These are phyloP conservation scores for Arthrobotrys pseudoclavata DNA, from an alignment of 2,329 filamentous ascomycete species.

Conservation along the genomic window DNA sequence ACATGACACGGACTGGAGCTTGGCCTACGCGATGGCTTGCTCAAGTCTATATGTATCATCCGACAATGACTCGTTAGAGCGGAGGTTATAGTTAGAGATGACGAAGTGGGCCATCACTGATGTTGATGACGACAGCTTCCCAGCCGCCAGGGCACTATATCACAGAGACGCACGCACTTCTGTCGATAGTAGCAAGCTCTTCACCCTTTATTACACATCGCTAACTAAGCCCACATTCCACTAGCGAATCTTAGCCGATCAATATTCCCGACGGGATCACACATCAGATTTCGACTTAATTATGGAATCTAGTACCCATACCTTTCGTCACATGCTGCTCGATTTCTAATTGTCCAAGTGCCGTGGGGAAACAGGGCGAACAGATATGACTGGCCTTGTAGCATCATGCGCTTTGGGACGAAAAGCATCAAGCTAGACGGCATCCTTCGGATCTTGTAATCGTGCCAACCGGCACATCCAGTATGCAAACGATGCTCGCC, in stretches of 20 bases:
- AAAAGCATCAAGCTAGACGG: conserved; percentile 50
- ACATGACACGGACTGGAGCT: conserved; percentile 31
- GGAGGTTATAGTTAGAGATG: not conserved
- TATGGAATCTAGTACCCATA: not conserved
- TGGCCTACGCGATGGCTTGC: conserved; percentile 18
- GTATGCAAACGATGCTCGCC: conserved; percentile 51
- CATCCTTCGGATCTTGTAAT: conserved; percentile 60
- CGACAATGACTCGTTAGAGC: conserved; percentile 50
- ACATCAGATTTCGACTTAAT: conserved; percentile 29
- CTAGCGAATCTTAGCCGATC: conserved; percentile 25
- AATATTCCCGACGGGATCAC: conserved; percentile 40
- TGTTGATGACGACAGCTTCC: conserved; percentile 50
- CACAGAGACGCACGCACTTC: conserved; percentile 16
- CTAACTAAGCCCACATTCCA: conserved; percentile 20
- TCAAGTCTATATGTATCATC: conserved; percentile 35
- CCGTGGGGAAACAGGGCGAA: conserved; percentile 56
- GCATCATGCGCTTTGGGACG: conserved; percentile 53
- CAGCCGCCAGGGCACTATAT: conserved; percentile 26
- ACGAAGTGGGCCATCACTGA: conserved; percentile 29
- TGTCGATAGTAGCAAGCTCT: not conserved
- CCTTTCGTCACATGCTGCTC: conserved; percentile 37
- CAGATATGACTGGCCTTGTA: conserved; percentile 28
- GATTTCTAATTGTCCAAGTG: conserved; percentile 39
- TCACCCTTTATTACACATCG: conserved; percentile 27
- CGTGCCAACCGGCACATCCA: conserved; percentile 47